Evolutionary conservation across 495 filamentous ascomycete genomes (phyloP).

Genomic region (Penicillium steckii): DNA sequence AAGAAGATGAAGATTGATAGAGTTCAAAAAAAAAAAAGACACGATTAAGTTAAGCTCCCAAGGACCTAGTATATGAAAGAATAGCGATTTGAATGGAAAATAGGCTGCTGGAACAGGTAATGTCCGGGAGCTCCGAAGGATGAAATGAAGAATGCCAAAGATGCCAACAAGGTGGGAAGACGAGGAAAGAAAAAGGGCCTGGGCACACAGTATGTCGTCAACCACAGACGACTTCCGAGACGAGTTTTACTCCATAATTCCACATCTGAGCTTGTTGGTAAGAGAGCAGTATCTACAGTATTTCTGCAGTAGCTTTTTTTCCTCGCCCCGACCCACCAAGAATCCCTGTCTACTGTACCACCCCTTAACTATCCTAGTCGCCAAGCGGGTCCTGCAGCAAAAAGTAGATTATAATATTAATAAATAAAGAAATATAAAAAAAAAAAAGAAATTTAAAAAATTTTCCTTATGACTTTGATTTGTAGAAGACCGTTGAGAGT

Average conservation of each 20-base stretch:
- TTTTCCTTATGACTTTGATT: slow-evolving; percentile 19
- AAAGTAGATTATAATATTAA: background rate
- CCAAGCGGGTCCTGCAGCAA: slow-evolving; percentile 28
- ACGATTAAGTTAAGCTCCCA: background rate
- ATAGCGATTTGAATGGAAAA: slow-evolving; percentile 2
- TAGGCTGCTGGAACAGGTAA: background rate
- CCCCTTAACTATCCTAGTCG: slow-evolving; percentile 11
- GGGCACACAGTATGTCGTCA: slow-evolving; percentile 5
- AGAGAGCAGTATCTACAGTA: slow-evolving; percentile 22
- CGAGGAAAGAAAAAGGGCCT: slow-evolving; percentile 2
- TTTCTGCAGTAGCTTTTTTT: slow-evolving; percentile 16
- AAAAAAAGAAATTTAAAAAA: background rate
- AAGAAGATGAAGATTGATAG: background rate
- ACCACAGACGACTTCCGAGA: slow-evolving; percentile 4
- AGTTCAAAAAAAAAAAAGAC: background rate
- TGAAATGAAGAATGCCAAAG: background rate
- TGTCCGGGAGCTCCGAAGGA: background rate
- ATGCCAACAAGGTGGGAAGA: slow-evolving; percentile 6
- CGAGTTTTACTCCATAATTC: slow-evolving; percentile 15
- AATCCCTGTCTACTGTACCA: slow-evolving; percentile 4
- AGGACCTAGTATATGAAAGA: background rate
- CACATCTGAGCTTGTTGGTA: slow-evolving; percentile 16
- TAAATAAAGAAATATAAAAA: background rate
- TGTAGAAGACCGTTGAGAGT: slow-evolving; percentile 18
- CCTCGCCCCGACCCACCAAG: slow-evolving; percentile 1